Conservation (phyloP, 306 rosid genomes). For the Dryas octopetala region DNA sequence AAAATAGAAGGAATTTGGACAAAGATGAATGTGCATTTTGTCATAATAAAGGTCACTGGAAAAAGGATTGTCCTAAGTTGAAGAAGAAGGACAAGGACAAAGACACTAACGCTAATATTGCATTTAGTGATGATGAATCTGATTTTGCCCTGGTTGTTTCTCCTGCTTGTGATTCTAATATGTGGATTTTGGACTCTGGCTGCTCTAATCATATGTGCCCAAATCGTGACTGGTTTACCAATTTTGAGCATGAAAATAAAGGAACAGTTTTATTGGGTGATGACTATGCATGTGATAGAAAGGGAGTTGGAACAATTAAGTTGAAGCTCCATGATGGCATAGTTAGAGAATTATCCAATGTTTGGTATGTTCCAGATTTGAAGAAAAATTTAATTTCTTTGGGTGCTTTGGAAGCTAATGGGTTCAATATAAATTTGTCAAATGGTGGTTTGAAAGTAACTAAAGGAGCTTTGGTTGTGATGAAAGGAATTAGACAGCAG, state of each 20-base stretch:
- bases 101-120: too few relatives aligned
- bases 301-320: not conserved
- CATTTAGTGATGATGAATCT: not conserved
- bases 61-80: not conserved
- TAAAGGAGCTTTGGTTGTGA: too few relatives aligned
- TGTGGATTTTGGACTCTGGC: not conserved
- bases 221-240: not conserved
- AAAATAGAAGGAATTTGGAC: not conserved
- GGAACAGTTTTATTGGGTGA: too few relatives aligned
- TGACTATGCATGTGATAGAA: too few relatives aligned
- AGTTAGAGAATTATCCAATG: not conserved
- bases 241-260: too few relatives aligned
- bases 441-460: too few relatives aligned
- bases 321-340: not conserved
- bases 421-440: not conserved
- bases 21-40: too few relatives aligned
- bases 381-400: not conserved
- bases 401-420: not conserved
- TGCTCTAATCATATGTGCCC: not conserved
- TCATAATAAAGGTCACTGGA: too few relatives aligned
- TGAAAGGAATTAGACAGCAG: too few relatives aligned
- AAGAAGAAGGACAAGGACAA: not conserved
- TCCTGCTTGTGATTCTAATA: slow-evolving; percentile 35
- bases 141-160: slow-evolving; percentile 14
- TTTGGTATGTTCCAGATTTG: not conserved